These are phyloP conservation scores for Apophysomyces trapeziformis DNA, from an alignment of 371 early-diverging fungal species.

Conservation along the genomic window DNA sequence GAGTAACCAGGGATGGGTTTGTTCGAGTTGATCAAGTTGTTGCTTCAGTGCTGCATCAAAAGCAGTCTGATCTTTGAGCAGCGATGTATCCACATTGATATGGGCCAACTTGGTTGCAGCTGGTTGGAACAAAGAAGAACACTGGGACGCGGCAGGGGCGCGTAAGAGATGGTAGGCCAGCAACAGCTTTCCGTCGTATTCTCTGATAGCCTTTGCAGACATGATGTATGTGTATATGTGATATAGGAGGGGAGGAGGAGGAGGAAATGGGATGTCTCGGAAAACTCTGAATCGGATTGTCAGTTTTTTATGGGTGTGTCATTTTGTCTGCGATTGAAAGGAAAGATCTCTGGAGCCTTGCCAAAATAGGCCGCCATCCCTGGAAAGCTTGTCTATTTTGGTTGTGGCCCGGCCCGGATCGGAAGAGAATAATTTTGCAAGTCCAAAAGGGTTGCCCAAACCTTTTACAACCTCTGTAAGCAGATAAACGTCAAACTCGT, in stretches of 20 bases:
- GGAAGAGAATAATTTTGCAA: not conserved
- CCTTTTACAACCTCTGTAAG: no score
- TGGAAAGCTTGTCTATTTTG: not conserved
- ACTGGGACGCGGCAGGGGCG: slow-evolving; percentile 61
- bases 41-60: slow-evolving; percentile 65
- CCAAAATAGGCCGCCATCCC: slow-evolving; percentile 4
- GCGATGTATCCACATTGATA: slow-evolving; percentile 71
- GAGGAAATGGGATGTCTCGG: slow-evolving; percentile 11
- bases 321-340: not conserved
- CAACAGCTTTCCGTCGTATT: slow-evolving; percentile 96
- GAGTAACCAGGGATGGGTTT: slow-evolving; percentile 84
- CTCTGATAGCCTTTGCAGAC: slow-evolving; percentile 97
- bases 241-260: no score
- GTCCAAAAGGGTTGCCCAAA: no score
- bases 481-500: no score
- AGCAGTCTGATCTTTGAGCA: slow-evolving; percentile 44
- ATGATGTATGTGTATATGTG: slow-evolving; percentile 48
- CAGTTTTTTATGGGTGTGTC: not conserved
- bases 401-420: slow-evolving; percentile 8
- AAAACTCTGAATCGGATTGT: not conserved
- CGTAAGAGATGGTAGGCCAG: slow-evolving; percentile 87
- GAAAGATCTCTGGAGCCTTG: slow-evolving; percentile 4
- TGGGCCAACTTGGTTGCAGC: slow-evolving; percentile 83
- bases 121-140: slow-evolving; percentile 66
- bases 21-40: slow-evolving; percentile 72